Base-by-base conservation (phyloP, 768 basidiomycete genomes). In the Phaffia tasmanica region DNA sequence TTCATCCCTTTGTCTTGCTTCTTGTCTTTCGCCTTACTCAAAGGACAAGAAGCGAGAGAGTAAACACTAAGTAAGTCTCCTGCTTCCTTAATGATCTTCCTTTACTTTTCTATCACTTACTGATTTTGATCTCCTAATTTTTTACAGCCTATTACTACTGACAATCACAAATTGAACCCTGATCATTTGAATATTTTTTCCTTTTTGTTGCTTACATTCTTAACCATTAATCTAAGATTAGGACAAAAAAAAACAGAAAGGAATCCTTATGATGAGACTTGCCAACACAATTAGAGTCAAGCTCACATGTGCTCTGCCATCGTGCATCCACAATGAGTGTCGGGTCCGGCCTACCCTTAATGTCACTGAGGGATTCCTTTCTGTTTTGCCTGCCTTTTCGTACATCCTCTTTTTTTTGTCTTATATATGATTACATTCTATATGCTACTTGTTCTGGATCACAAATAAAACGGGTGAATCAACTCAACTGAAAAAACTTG, bases 231-330 rank as follows among this genome's bases (percentile, higher is more conserved):
- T 51, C n/a, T 29, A 18, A 8, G 42, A 32, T 21, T 59, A 18
- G 19, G 11, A 59, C 30, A 9, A 47, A 42, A 25, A 57, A 16
- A 14, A 57, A 29, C 56, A 57, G 16, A 19, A n/a, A 29, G 27
- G 32, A 51, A 63, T 32, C 48, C 64, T 59, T 3, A 51, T 65
- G 64, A 65, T 65, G 64, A 65, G 64, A 57, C 60, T 65, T 57
- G 57, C 57, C 64, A 65, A 65, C 64, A 65, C 11, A 30, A 65
- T 42, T 65, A 65, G 64, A 65, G 64, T 65, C 64, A 65, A 65
- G 64, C 64, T 65, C 42, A 42, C 53, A 65, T 42, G 59, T 48
- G 46, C 59, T 61, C 59, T 61, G 59, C 59, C 59, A 61, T 32
- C 59, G 59, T 25, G 59, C 59, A 61, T 61, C 59, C 19, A 27